Percentiles rank a stretch among this genome's conserved stretches.
Conservation (phyloP, 179 eudicot species). For the Silene coronaria region DNA sequence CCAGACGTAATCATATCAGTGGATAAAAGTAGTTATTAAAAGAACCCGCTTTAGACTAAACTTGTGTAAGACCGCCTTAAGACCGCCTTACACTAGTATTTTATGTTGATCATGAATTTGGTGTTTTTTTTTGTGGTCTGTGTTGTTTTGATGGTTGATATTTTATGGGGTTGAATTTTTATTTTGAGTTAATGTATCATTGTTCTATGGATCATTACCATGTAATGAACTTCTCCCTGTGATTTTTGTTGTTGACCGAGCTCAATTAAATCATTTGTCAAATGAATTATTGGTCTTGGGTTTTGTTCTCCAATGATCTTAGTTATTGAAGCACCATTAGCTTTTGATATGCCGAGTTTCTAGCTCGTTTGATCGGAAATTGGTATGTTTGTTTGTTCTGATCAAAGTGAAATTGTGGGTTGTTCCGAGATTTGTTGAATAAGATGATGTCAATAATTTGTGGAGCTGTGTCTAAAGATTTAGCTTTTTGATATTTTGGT, state of each 20-base stretch:
- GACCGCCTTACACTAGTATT: no score
- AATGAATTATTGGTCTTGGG: background rate
- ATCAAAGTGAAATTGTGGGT: background rate
- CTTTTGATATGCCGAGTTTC: background rate
- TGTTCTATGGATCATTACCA: background rate
- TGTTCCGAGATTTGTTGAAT: background rate
- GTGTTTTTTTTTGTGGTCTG: background rate
- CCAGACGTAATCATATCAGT: no score
- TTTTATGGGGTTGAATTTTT: background rate
- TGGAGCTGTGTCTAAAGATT: background rate
- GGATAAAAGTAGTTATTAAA: no score
- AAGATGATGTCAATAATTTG: background rate
- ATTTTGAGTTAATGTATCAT: background rate
- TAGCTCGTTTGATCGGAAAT: background rate
- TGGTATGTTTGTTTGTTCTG: background rate
- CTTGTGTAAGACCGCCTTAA: no score
- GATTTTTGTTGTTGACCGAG: background rate
- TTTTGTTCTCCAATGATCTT: background rate
- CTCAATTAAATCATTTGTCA: background rate
- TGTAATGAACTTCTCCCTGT: background rate
- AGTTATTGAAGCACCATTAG: background rate
- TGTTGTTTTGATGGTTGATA: background rate
- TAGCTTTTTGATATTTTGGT: background rate
- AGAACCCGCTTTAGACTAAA: no score
- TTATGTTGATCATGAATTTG: background rate